phyloP scores from a whole-genome alignment of 345 rosid species.

The Lumnitzera littorea region DNA sequence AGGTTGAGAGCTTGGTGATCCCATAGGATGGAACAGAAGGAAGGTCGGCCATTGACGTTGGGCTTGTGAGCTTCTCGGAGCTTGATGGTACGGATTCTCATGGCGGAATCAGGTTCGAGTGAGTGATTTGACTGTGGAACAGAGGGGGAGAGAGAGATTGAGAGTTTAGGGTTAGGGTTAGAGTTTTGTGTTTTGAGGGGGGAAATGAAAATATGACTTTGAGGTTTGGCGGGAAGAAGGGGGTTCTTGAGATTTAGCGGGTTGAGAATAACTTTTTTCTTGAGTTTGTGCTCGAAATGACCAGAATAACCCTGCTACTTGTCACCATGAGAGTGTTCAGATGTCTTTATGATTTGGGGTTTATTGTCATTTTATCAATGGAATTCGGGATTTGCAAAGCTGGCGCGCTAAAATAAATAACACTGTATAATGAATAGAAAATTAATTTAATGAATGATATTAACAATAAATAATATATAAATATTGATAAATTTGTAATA shows the following conservation, averaged over 20 bases:
- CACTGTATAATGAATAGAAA: too few species aligned
- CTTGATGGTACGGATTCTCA: slow-evolving; percentile 77
- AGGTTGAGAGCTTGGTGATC: slow-evolving; percentile 66
- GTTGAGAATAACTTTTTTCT: background rate
- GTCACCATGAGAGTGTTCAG: too few species aligned
- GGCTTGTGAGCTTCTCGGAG: slow-evolving; percentile 79
- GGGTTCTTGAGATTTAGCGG: slow-evolving; percentile 16
- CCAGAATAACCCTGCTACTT: too few species aligned
- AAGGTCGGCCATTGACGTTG: slow-evolving; percentile 25
- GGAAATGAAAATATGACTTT: slow-evolving; percentile 1
- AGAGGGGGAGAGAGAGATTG: background rate
- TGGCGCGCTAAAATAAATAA: too few species aligned
- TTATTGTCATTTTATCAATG: too few species aligned
- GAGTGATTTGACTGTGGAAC: background rate
- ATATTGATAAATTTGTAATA: too few species aligned
- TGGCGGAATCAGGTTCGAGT: slow-evolving; percentile 15
- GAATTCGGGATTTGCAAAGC: too few species aligned
- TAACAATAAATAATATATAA: too few species aligned
- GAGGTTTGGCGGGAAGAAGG: slow-evolving; percentile 8
- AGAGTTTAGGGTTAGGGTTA: slow-evolving; percentile 3
- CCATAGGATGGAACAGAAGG: slow-evolving; percentile 89
- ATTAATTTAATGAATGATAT: too few species aligned
- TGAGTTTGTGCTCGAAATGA: background rate
- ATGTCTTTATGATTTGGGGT: too few species aligned
- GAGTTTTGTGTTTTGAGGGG: slow-evolving; percentile 2